These are phyloP conservation scores for Leishmania guyanensis DNA, from an alignment of 208 protist species.

Conservation along the genomic window DNA sequence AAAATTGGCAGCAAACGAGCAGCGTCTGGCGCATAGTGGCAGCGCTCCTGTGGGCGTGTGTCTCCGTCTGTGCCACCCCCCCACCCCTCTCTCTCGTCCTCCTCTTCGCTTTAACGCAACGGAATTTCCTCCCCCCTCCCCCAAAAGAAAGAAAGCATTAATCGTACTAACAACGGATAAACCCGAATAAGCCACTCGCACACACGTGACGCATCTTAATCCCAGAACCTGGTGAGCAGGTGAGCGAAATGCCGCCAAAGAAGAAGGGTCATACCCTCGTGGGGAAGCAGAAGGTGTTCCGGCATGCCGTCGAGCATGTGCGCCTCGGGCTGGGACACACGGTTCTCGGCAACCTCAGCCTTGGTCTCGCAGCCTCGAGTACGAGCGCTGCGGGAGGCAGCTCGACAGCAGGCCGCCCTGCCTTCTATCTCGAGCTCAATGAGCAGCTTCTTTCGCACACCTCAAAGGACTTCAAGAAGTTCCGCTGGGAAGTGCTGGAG, in stretches of 20 bases:
- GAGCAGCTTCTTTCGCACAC: constrained; percentile 79
- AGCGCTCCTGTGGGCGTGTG: neutral
- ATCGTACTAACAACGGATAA: constrained; percentile 2
- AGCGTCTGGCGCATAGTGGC: neutral
- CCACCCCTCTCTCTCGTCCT: neutral
- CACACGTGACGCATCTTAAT: neutral
- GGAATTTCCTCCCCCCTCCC: neutral
- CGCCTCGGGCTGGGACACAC: constrained; percentile 85
- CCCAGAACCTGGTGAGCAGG: neutral
- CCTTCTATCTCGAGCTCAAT: constrained; percentile 86
- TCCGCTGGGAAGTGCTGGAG: constrained; percentile 79
- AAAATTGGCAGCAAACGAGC: neutral
- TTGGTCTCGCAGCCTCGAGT: constrained; percentile 54
- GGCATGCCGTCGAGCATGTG: constrained; percentile 89
- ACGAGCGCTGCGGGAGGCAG: constrained; percentile 10
- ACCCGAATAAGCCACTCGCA: neutral
- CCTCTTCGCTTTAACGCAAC: neutral
- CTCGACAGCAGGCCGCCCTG: constrained; percentile 26
- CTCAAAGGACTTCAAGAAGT: constrained; percentile 85
- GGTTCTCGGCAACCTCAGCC: constrained; percentile 76
- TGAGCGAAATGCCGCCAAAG: constrained; percentile 71
- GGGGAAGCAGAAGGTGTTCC: constrained; percentile 82
- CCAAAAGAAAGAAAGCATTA: neutral
- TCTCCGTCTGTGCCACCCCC: neutral
- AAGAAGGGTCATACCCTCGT: constrained; percentile 65